Conservation (phyloP, 805 yeast species). For the Myxozyma sirexii region DNA sequence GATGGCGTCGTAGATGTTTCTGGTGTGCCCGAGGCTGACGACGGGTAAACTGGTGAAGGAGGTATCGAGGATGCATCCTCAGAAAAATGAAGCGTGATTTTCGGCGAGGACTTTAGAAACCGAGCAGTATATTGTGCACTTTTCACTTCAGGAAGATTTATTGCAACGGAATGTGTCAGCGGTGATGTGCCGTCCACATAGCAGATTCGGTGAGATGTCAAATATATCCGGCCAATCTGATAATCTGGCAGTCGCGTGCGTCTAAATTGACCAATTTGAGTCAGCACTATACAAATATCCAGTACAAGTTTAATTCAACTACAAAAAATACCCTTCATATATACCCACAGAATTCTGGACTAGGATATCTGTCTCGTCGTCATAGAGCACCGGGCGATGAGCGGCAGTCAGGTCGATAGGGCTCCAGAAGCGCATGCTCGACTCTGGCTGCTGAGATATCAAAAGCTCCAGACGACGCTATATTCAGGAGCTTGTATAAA, state of each 20-base stretch:
- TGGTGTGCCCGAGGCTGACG: constrained; percentile 2
- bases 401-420: constrained; percentile 41
- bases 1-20: constrained; percentile 1
- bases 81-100: constrained; percentile 50
- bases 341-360: constrained; percentile 66
- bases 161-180: constrained; percentile 48
- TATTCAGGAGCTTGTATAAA: background rate
- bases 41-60: constrained; percentile 1
- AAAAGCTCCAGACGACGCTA: background rate
- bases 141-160: constrained; percentile 51
- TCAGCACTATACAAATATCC: constrained; percentile 1
- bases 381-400: constrained; percentile 42
- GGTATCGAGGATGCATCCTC: background rate
- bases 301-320: background rate
- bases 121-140: constrained; percentile 43
- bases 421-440: constrained; percentile 37
- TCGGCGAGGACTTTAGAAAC: constrained; percentile 77
- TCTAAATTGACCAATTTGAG: constrained; percentile 53
- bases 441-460: background rate
- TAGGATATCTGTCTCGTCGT: constrained; percentile 53
- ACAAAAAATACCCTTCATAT: constrained; percentile 57
- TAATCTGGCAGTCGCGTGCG: constrained; percentile 47
- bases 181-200: constrained; percentile 62
- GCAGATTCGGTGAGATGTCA: constrained; percentile 72
- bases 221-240: constrained; percentile 76